phyloP scores from a whole-genome alignment of 2,329 filamentous ascomycete species.

The Blumeria graminis region DNA sequence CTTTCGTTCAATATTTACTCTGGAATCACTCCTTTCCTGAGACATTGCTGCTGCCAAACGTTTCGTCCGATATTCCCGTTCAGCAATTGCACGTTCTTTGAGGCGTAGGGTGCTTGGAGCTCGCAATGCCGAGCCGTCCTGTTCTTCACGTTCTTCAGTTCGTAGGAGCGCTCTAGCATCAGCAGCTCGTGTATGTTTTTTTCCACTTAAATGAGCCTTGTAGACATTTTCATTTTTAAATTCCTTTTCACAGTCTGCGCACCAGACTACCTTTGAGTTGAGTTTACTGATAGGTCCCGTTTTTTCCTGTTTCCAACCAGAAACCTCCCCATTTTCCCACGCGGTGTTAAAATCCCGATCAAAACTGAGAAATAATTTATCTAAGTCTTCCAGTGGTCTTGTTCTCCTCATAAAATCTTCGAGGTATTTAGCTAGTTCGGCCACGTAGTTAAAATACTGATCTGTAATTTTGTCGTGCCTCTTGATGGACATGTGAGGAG shows the following conservation, averaged over 20 bases:
- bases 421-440: conserved; percentile 56
- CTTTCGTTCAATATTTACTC: conserved; percentile 84
- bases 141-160: conserved; percentile 16
- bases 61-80: conserved; percentile 64
- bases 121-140: conserved; percentile 11
- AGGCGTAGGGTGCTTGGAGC: conserved; percentile 23
- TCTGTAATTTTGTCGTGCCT: conserved; percentile 72
- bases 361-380: conserved; percentile 51
- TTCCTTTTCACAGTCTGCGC: conserved; percentile 74
- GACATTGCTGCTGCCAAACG: conserved; percentile 63
- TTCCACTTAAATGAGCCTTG: conserved; percentile 65
- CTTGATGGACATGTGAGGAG: conserved; percentile 50
- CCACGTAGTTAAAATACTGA: conserved; percentile 75
- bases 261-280: conserved; percentile 54
- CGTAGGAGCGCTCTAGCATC: conserved; percentile 32
- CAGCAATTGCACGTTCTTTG: conserved; percentile 77
- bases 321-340: conserved; percentile 60
- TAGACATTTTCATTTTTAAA: conserved; percentile 94
- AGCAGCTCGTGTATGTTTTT: conserved; percentile 77
- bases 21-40: conserved; percentile 68
- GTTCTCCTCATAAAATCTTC: conserved; percentile 72
- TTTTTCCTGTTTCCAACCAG: conserved; percentile 47
- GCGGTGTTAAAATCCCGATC: conserved; percentile 63
- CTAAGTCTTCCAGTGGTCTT: conserved; percentile 63
- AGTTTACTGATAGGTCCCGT: conserved; percentile 7